phyloP scores from a whole-genome alignment of 176 grass and related monocot species.

The Aegilops sharonensis region DNA sequence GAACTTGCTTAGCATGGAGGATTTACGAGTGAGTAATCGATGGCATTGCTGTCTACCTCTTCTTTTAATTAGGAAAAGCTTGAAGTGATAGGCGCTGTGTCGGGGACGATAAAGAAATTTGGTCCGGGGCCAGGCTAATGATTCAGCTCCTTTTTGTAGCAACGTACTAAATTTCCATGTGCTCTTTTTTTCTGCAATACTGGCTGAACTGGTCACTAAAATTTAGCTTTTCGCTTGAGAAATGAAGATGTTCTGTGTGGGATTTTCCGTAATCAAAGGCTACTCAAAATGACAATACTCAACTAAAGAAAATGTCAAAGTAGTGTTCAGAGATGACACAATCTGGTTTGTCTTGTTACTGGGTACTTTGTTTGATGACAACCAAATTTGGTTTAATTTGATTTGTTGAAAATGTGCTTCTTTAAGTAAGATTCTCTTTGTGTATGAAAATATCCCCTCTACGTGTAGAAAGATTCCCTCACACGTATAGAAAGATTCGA shows the following conservation, averaged over 20 bases:
- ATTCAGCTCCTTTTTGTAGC: constrained; percentile 24
- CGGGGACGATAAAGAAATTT: constrained; percentile 32
- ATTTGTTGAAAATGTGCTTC: neutral
- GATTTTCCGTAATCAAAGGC: constrained; percentile 19
- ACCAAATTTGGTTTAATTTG: neutral
- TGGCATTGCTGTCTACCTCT: neutral
- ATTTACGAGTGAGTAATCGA: neutral
- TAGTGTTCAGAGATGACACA: neutral
- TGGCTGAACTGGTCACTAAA: neutral
- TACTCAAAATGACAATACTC: neutral
- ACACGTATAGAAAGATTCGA: neutral
- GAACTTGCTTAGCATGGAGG: neutral
- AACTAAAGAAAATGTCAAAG: no score
- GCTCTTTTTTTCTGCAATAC: neutral
- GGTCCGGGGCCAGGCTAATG: constrained; percentile 36
- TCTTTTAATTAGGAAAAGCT: constrained; percentile 23
- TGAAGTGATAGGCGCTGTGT: constrained; percentile 9
- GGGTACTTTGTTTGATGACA: neutral
- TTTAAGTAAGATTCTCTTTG: neutral
- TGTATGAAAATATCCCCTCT: no score
- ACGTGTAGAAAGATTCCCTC: neutral
- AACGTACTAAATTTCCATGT: neutral
- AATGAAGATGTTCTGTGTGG: constrained; percentile 1
- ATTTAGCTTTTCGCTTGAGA: constrained; percentile 10
- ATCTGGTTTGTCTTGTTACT: neutral